These are phyloP conservation scores for Lipomyces yamadae DNA, from an alignment of 805 yeast species.

Conservation along the genomic window DNA sequence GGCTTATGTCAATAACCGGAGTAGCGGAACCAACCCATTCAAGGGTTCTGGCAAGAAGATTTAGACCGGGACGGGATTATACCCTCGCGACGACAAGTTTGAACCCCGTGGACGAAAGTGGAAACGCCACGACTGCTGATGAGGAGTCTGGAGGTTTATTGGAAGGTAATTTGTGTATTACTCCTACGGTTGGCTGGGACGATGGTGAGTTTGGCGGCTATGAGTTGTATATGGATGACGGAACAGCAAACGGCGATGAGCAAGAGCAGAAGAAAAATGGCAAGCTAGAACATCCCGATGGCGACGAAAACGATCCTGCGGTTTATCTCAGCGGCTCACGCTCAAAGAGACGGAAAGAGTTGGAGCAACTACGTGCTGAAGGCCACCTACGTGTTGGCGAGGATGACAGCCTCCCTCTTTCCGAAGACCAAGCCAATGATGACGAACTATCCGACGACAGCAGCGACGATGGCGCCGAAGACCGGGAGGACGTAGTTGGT, in stretches of 20 bases:
- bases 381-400: slow-evolving; percentile 10
- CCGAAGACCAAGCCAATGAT: slow-evolving; percentile 47
- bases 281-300: slow-evolving; percentile 13
- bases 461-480: slow-evolving; percentile 64
- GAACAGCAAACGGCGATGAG: slow-evolving; percentile 52
- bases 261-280: slow-evolving; percentile 54
- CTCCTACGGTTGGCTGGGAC: slow-evolving; percentile 85
- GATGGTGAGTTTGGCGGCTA: slow-evolving; percentile 84
- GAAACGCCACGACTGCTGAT: slow-evolving; percentile 42
- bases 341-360: slow-evolving; percentile 24
- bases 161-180: slow-evolving; percentile 81
- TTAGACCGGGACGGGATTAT: slow-evolving; percentile 94
- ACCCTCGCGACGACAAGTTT: slow-evolving; percentile 73
- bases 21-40: slow-evolving; percentile 62
- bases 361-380: slow-evolving; percentile 25
- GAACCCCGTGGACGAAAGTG: slow-evolving; percentile 41
- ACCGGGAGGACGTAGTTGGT: slow-evolving; percentile 60
- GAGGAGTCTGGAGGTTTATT: slow-evolving; percentile 54
- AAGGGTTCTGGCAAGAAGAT: slow-evolving; percentile 76
- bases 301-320: slow-evolving; percentile 37
- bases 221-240: slow-evolving; percentile 73
- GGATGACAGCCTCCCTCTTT: slow-evolving; percentile 48
- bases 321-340: slow-evolving; percentile 36
- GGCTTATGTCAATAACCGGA: slow-evolving; percentile 68
- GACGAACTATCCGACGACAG: slow-evolving; percentile 49